Percentiles rank a stretch among this genome's conserved stretches.
These are phyloP conservation scores for Haplosporangium gracile DNA, from an alignment of 192 early-diverging fungal genomes.

Conservation along the genomic window DNA sequence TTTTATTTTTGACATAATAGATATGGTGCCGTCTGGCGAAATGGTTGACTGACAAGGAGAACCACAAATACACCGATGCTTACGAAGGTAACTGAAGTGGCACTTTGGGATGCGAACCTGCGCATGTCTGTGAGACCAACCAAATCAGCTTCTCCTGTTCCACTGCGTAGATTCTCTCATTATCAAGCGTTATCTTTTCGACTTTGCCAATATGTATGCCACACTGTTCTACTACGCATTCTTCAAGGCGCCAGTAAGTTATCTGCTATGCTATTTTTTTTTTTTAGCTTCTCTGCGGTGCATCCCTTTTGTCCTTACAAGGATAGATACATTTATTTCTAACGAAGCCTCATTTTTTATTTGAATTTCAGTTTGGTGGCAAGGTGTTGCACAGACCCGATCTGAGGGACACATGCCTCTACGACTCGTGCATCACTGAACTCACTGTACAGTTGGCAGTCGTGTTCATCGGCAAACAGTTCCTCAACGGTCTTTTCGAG, in stretches of 20 bases:
- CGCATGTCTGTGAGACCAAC: not conserved
- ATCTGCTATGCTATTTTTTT: too few relatives aligned
- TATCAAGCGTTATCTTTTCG: constrained; percentile 68
- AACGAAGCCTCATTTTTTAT: not conserved
- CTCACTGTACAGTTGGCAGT: constrained; percentile 71
- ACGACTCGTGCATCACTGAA: constrained; percentile 64
- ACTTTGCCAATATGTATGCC: constrained; percentile 72
- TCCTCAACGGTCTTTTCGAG: constrained; percentile 61
- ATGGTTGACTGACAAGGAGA: constrained; percentile 60
- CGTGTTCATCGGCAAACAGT: constrained; percentile 70
- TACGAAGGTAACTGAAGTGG: constrained; percentile 56
- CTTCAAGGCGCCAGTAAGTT: constrained; percentile 55
- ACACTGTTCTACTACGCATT: constrained; percentile 70
- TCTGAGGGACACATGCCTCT: constrained; percentile 37
- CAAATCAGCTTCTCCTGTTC: not conserved
- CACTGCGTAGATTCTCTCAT: constrained; percentile 58
- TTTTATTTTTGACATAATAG: constrained; percentile 6
- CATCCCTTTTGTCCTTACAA: too few relatives aligned
- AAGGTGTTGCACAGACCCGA: constrained; percentile 21
- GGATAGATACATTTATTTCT: not conserved
- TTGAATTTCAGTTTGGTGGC: not conserved
- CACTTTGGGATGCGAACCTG: too few relatives aligned
- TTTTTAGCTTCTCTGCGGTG: too few relatives aligned
- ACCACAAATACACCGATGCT: constrained; percentile 56
- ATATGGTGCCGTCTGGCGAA: constrained; percentile 43